These are phyloP conservation scores for Tripterygium wilfordii DNA, from an alignment of 177 flowering plant genomes.

Conservation along the genomic window DNA sequence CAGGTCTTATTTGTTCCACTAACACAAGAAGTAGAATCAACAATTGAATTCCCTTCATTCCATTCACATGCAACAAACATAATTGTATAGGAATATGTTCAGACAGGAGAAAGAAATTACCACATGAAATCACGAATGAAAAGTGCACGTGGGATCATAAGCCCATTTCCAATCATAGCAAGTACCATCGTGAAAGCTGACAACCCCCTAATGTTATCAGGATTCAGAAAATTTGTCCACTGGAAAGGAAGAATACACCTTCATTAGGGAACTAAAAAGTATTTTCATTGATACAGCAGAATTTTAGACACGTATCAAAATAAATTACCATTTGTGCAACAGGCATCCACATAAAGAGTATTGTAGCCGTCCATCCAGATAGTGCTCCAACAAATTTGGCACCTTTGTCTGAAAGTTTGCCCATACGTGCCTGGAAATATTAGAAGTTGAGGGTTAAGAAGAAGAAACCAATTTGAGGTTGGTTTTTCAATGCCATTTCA, in stretches of 20 bases:
- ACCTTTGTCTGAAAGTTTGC: slow-evolving; percentile 75
- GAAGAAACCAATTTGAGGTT: too few species aligned
- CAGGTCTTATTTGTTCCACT: too few species aligned
- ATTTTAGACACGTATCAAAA: background rate
- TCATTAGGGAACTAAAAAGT: background rate
- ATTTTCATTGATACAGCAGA: background rate
- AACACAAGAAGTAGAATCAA: too few species aligned
- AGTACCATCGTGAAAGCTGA: slow-evolving; percentile 90
- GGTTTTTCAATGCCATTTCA: too few species aligned
- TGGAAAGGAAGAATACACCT: slow-evolving; percentile 26
- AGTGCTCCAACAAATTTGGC: slow-evolving; percentile 59
- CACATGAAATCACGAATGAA: slow-evolving; percentile 94
- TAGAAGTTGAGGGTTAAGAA: slow-evolving; percentile 16
- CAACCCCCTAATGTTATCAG: slow-evolving; percentile 93
- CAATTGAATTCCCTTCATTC: too few species aligned
- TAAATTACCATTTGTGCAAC: slow-evolving; percentile 76
- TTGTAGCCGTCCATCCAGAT: slow-evolving; percentile 98
- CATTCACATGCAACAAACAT: too few species aligned
- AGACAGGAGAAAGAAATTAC: slow-evolving; percentile 32
- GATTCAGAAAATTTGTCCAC: slow-evolving; percentile 94
- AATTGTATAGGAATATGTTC: background rate
- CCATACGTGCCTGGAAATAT: slow-evolving; percentile 66
- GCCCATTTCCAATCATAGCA: slow-evolving; percentile 93
- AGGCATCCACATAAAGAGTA: slow-evolving; percentile 99
- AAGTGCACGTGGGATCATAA: slow-evolving; percentile 92